Base-by-base conservation (phyloP, 495 filamentous ascomycete genomes). In the Tuber microsphaerosporum region DNA sequence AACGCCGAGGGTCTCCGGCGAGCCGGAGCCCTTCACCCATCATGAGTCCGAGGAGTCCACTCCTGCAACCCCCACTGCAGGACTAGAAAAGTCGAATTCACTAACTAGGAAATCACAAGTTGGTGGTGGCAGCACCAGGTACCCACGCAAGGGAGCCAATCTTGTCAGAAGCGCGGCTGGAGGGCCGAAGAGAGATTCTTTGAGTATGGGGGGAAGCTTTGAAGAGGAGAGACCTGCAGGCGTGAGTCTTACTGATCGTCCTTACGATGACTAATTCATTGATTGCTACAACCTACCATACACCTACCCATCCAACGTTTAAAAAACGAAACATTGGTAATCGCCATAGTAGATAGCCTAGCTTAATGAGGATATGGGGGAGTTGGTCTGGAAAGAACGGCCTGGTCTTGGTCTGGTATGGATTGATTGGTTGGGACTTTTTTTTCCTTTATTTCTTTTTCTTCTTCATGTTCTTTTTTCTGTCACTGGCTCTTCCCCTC, bases 171-270 rank as follows among this genome's bases (percentile, higher is more conserved):
- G 74, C 41, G 74, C 72, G 83, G 86, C 74, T 83, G 56, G 56
- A 65, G 56, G 56, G 56, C 56, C 56, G 56, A 85, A 81, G 84
- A 87, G 85, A 74, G 82, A 85, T 71, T 79, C 76, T 20, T 41
- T 79, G 56, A 83, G 79, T 46, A 72, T 85, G 9, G 83, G 76
- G 61, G 82, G 84, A 56, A 73, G 83, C n/a, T 71, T 70, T 71
- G 78, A 82, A 51, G 79, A 81, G 43, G 77, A 75, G 70, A 80
- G 77, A 45, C 72, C 75, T 12, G 84, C 87, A 75, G 92, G 93
- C 37, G 92, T 97, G 41, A 91, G 90, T 74, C 87, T 97, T 84
- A 90, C 90, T 75, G 93, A 97, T 82, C 89, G 88, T 84, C 91
- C 93, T 20, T 93, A 94, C 92, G 91, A 94, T 83, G 91, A 95